Base-by-base conservation (phyloP, 2,329 filamentous ascomycete genomes). In the Cordyceps pruinosa region DNA sequence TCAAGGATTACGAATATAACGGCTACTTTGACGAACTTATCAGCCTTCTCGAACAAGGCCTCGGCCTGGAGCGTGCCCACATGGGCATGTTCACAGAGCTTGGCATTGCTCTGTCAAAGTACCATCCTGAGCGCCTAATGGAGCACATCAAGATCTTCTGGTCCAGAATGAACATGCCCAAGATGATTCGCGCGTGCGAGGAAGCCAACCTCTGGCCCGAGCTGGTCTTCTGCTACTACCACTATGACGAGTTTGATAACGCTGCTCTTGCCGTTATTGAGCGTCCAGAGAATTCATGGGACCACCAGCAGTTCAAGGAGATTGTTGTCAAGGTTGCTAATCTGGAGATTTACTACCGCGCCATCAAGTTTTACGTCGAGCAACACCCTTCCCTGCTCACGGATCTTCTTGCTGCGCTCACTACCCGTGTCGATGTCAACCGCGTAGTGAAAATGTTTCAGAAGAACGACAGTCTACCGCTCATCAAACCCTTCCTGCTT, bases 21-120 rank as follows among this genome's bases (percentile, higher is more conserved):
- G 94, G 94, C 59, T 99, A 97, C 81, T 99, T 99, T 64, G 94
- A 99, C 65, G 94, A 99, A 77, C 88, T 99, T 61, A 99, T 99
- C 67, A 83, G 86, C 64, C 81, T 99, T 49, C 85, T 99, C 34
- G 93, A 99, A 76, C 92, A 95, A 69, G 94, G 95, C 66, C 84
- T 99, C 57, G 94, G 94, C 61, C 82, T 97, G 53, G 92, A 97
- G 77, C 85, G 88, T 64, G 89, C 87, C 25, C 92, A 97, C 70
- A 96, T 96, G 91, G 93, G 90, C 28, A 91, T 99, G 83, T 99
- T 99, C 75, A 97, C 93, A 0, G 86, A 90, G 66, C 76, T 99
- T 17, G 94, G 92, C 41, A 92, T 96, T 73, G 92, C 92, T 5
- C 79, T 99, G 45, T 89, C 91, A 64, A 96, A 90, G 73, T 99